phyloP scores from a whole-genome alignment of 768 basidiomycete species.

The Mycena haematopus region DNA sequence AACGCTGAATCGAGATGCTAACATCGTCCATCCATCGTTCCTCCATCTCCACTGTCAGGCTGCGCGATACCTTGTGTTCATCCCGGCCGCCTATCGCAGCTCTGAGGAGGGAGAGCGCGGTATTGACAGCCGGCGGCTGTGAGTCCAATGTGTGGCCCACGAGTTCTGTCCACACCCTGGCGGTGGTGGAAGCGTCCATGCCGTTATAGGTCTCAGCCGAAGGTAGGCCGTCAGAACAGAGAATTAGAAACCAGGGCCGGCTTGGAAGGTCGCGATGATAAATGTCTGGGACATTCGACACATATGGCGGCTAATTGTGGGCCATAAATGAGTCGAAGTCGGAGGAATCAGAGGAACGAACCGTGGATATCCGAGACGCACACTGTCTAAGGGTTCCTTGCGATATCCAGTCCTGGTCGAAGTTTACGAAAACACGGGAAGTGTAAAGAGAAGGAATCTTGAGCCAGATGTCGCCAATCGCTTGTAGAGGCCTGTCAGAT shows the following conservation, averaged over 20 bases:
- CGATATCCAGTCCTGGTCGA: constrained; percentile 42
- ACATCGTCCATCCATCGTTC: constrained; percentile 54
- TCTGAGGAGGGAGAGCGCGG: constrained; percentile 48
- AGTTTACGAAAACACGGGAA: constrained; percentile 42
- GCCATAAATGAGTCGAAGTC: background rate
- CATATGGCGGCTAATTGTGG: constrained; percentile 45
- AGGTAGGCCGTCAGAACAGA: constrained; percentile 52
- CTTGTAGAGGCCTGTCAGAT: constrained; percentile 32
- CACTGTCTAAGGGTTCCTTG: constrained; percentile 39
- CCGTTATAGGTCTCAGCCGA: constrained; percentile 41
- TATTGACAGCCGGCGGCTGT: constrained; percentile 33
- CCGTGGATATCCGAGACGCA: constrained; percentile 41
- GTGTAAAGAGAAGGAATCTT: constrained; percentile 53
- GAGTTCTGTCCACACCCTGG: constrained; percentile 41
- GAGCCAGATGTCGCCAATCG: constrained; percentile 53
- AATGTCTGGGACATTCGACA: constrained; percentile 50
- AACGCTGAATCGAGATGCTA: constrained; percentile 53
- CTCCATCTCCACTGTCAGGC: constrained; percentile 52
- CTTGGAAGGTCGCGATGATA: constrained; percentile 40
- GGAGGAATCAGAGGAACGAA: background rate
- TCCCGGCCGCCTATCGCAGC: constrained; percentile 49
- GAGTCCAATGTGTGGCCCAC: constrained; percentile 31
- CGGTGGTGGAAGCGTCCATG: constrained; percentile 33
- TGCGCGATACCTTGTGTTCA: constrained; percentile 41
- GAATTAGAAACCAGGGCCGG: constrained; percentile 44